A percentile compares a stretch with the other conserved stretches of the same genome.
Evolutionary conservation across 176 grass and related monocot species (phyloP).

Genomic region (Rhipidocladum racemiflorum): DNA sequence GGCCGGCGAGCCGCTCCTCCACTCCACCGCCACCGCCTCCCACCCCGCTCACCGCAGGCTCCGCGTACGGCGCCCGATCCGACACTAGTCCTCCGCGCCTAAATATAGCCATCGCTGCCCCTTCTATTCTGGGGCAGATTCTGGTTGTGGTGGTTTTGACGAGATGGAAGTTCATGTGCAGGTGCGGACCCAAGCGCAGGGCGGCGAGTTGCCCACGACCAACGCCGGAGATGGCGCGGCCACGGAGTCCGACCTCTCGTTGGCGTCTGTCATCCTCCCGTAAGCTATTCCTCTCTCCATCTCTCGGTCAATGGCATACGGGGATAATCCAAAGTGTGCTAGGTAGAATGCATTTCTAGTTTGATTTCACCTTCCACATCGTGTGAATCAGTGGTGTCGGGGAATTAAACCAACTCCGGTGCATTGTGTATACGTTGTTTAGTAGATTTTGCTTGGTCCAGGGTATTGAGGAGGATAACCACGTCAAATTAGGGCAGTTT

Average conservation of each 20-base stretch:
- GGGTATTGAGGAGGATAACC: background rate
- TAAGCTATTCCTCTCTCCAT: conserved; percentile 24
- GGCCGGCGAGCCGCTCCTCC: conserved; percentile 35
- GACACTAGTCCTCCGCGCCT: background rate
- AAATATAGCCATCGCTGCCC: background rate
- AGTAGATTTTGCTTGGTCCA: background rate
- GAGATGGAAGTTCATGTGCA: conserved; percentile 45
- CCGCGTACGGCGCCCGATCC: conserved; percentile 32
- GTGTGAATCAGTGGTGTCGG: background rate
- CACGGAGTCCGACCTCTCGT: conserved; percentile 33
- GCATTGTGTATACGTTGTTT: background rate
- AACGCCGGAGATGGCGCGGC: conserved; percentile 13
- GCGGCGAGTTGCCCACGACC: conserved; percentile 9
- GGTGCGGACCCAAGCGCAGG: conserved; percentile 50
- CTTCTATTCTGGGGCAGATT: conserved; percentile 28
- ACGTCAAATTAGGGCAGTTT: background rate
- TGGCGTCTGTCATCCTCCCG: conserved; percentile 64
- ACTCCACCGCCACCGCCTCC: conserved; percentile 1
- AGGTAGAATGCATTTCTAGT: conserved; percentile 19
- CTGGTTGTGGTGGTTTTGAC: conserved; percentile 29
- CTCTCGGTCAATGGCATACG: background rate
- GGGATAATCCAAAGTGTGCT: background rate
- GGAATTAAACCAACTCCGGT: background rate
- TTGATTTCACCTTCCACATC: background rate
- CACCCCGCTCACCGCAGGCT: conserved; percentile 25